phyloP scores from a whole-genome alignment of 805 yeast species.

The Wickerhamomyces silvicola region DNA sequence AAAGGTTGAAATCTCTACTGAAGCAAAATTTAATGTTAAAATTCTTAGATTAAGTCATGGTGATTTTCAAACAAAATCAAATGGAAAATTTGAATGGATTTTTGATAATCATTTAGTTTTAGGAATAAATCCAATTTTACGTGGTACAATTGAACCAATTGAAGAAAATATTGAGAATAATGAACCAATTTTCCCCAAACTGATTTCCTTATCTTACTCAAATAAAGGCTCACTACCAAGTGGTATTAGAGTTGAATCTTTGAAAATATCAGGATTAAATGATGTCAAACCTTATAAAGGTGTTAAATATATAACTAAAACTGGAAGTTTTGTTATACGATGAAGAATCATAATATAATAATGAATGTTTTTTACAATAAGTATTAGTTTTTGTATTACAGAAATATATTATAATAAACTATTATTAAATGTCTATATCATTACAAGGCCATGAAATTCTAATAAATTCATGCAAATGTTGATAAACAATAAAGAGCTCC shows the following conservation, averaged over 20 bases:
- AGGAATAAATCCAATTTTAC: conserved; percentile 62
- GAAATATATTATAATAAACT: too few species aligned
- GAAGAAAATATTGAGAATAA: conserved; percentile 12
- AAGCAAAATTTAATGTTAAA: conserved; percentile 35
- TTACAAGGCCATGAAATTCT: conserved; percentile 21
- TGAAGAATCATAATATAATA: too few species aligned
- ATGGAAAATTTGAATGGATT: conserved; percentile 60
- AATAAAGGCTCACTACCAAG: conserved; percentile 71
- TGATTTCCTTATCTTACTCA: conserved; percentile 44
- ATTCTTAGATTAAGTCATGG: conserved; percentile 69
- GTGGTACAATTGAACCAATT: conserved; percentile 45
- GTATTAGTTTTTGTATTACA: too few species aligned
- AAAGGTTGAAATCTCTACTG: conserved; percentile 30
- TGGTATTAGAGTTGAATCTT: conserved; percentile 60
- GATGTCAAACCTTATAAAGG: conserved; percentile 84
- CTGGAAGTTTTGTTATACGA: conserved; percentile 43
- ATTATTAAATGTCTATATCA: conserved; percentile 6
- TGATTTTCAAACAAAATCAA: conserved; percentile 51
- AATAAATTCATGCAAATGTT: conserved; percentile 15
- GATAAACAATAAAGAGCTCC: conserved; percentile 11
- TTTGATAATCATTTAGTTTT: conserved; percentile 50
- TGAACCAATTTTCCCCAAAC: conserved; percentile 30
- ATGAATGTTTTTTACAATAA: too few species aligned
- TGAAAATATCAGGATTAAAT: conserved; percentile 58
- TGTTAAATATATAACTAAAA: conserved; percentile 68